Evolutionary conservation across 805 yeast genomes (phyloP), one percentile per base, ranked within the genome.

Genomic region (Blastobotrys chiropterorum): DNA sequence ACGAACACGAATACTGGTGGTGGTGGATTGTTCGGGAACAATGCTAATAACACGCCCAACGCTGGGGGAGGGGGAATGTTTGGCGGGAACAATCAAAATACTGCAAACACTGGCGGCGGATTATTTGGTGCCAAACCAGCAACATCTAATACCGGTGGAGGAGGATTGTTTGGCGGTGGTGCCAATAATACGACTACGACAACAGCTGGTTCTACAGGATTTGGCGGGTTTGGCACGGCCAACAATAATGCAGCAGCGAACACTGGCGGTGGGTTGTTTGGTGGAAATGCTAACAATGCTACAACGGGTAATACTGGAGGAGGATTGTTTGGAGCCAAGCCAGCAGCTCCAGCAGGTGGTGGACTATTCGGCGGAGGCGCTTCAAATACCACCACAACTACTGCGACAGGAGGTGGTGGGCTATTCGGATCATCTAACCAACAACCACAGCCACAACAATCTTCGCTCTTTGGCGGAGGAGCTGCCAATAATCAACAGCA

Each of bases 161-260:
- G 47, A 26, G 40, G 48, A 7, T 26, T 46, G 14, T 26, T 59
- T 72, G 49, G 76, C 74, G 65, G 75, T 76, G 16, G 64, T 60
- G 11, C 34, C 34, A 26, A 26, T 11, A 26, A 26, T 26, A 45
- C 53, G 21, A 47, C 61, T 3, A 46, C 45, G n/a, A 38, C 56
- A 57, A 21, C 57, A 14, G 52, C 55, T 7, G 47, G 64, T 4
- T 52, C 60, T 2, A 65, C 64, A 6, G 65, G 68, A 15, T 64
- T 69, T 26, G 34, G 34, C 5, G 34, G 34, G 5, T 26, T 26
- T 26, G 34, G 34, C 11, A 11, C 34, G 34, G 34, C 34, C 34
- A 26, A 26, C 11, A 26, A 26, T 11, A 43, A 51, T 39, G 22
- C 50, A 3, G 2, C 52, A 39, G 2, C 43, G 6, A n/a, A 11